Evolutionary conservation across 1,284 basidiomycete genomes (phyloP).

Genomic region (Naganishia sp.): DNA sequence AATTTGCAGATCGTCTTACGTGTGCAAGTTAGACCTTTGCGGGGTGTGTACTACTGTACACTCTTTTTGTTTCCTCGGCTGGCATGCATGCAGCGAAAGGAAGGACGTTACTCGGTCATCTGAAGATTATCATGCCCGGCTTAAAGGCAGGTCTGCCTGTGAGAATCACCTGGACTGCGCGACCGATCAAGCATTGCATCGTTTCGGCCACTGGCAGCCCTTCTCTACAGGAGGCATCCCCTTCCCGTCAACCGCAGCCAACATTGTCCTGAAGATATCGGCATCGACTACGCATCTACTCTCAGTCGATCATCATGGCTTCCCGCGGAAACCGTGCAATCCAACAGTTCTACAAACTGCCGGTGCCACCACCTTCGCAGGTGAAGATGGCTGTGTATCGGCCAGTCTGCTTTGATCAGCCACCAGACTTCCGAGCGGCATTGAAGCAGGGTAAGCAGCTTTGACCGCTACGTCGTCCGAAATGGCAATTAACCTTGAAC

Average conservation of each 20-base stretch:
- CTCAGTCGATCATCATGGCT: conserved; percentile 5
- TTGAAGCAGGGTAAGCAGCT: conserved; percentile 12
- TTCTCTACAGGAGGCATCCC: not conserved
- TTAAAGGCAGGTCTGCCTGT: no score
- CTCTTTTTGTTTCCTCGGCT: no score
- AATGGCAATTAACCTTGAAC: not conserved
- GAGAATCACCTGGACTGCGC: no score
- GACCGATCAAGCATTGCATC: not conserved
- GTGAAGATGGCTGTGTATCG: conserved; percentile 22
- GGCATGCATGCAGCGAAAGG: no score
- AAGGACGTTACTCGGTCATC: no score
- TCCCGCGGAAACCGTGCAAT: conserved; percentile 20
- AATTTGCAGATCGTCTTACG: no score
- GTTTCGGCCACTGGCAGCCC: not conserved
- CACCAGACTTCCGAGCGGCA: conserved; percentile 20
- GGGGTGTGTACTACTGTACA: no score
- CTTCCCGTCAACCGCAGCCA: not conserved
- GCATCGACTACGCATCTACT: not conserved
- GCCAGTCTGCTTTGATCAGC: conserved; percentile 20
- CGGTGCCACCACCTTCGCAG: conserved; percentile 14
- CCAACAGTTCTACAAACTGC: conserved; percentile 19
- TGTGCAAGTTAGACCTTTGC: no score
- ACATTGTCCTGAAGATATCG: not conserved
- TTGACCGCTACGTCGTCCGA: not conserved
- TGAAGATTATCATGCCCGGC: no score